Conservation (phyloP, 2,329 filamentous ascomycete genomes). For the Lomentospora prolificans region DNA sequence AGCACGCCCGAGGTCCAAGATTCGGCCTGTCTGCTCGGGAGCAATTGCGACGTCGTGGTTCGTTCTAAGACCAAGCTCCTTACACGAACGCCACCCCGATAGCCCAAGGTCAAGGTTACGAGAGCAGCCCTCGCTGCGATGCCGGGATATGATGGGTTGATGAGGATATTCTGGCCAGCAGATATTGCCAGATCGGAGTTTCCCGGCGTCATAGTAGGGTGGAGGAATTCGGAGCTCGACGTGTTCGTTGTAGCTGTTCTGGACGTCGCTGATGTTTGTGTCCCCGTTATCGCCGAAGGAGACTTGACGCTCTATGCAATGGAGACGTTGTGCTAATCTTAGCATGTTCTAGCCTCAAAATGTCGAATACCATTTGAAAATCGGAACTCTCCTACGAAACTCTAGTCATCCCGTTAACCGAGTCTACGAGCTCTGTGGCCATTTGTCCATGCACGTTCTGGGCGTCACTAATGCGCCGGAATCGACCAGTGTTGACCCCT, state of each 20-base stretch:
- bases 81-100: background rate
- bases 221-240: slow-evolving; percentile 86
- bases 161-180: slow-evolving; percentile 97
- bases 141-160: slow-evolving; percentile 73
- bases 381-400: slow-evolving; percentile 74
- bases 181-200: slow-evolving; percentile 64
- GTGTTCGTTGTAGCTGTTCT: slow-evolving; percentile 83
- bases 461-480: slow-evolving; percentile 63
- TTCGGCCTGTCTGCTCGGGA: slow-evolving; percentile 88
- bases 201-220: slow-evolving; percentile 84
- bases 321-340: slow-evolving; percentile 12
- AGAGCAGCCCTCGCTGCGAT: slow-evolving; percentile 37
- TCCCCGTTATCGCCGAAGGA: background rate
- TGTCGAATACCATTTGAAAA: slow-evolving; percentile 79
- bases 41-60: slow-evolving; percentile 86
- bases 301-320: background rate
- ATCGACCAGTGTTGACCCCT: slow-evolving; percentile 49
- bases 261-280: slow-evolving; percentile 78
- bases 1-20: slow-evolving; percentile 75
- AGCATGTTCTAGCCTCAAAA: slow-evolving; percentile 49
- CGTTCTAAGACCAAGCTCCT: slow-evolving; percentile 55
- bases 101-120: background rate
- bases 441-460: slow-evolving; percentile 73
- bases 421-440: slow-evolving; percentile 77
- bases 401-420: slow-evolving; percentile 69